These are phyloP conservation scores for Alternaria novae-zelandiae DNA, from an alignment of 2,329 filamentous ascomycete species.

Conservation along the genomic window DNA sequence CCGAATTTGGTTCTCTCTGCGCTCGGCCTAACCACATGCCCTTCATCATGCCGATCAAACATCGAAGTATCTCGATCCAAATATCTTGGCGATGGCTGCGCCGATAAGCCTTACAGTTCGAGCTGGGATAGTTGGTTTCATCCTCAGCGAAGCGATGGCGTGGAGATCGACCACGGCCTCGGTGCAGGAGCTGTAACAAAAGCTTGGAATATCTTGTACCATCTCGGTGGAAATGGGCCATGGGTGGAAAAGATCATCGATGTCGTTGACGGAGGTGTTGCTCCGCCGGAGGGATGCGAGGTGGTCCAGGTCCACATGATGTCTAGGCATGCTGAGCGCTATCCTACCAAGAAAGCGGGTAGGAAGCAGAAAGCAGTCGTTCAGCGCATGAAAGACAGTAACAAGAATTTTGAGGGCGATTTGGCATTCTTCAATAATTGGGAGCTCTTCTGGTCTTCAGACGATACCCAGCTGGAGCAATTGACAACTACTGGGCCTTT, in stretches of 20 bases:
- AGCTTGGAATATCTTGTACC: conserved; percentile 59
- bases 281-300: conserved; percentile 55
- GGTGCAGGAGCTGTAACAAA: conserved; percentile 36
- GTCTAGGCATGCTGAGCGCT: conserved; percentile 64
- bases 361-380: conserved; percentile 58
- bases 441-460: conserved; percentile 59
- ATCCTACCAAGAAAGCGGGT: conserved; percentile 60
- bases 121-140: conserved; percentile 47
- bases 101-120: conserved; percentile 40
- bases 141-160: conserved; percentile 28
- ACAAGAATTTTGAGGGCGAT: conserved; percentile 55
- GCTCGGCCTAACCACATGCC: conserved; percentile 3
- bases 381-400: conserved; percentile 52
- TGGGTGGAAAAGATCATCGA: conserved; percentile 60
- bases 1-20: background rate
- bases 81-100: conserved; percentile 33
- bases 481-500: conserved; percentile 63
- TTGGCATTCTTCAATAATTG: conserved; percentile 62
- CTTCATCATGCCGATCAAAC: background rate
- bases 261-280: conserved; percentile 50
- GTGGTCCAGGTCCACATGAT: conserved; percentile 68
- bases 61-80: conserved; percentile 14
- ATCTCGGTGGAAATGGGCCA: conserved; percentile 62
- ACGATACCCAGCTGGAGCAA: conserved; percentile 57
- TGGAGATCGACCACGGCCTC: conserved; percentile 11